These are phyloP conservation scores for Cytospora chrysosperma DNA, from an alignment of 2,329 filamentous ascomycete species.

Conservation along the genomic window DNA sequence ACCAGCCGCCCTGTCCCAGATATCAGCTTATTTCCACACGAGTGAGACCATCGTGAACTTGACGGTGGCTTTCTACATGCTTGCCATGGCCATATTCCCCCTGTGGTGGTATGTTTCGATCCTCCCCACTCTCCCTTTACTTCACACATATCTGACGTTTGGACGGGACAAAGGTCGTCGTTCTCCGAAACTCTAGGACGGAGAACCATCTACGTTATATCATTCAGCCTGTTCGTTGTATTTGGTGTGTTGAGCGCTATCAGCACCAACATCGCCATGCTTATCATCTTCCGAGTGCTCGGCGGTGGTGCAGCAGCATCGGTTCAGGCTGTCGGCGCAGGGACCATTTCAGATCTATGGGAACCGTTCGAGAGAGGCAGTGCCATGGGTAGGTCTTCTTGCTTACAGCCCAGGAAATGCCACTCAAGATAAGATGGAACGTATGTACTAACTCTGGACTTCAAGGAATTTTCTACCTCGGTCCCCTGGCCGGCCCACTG, in stretches of 20 bases:
- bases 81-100: slow-evolving; percentile 79
- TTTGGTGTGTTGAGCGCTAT: slow-evolving; percentile 70
- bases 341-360: slow-evolving; percentile 82
- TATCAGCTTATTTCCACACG: slow-evolving; percentile 61
- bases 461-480: slow-evolving; percentile 66
- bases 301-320: slow-evolving; percentile 75
- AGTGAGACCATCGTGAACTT: slow-evolving; percentile 69
- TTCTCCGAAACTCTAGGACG: slow-evolving; percentile 74
- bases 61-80: slow-evolving; percentile 77
- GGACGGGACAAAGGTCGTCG: slow-evolving; percentile 55
- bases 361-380: slow-evolving; percentile 67
- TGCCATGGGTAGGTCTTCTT: slow-evolving; percentile 63
- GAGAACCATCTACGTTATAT: slow-evolving; percentile 74
- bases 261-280: slow-evolving; percentile 69
- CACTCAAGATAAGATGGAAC: background rate
- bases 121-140: too few species aligned
- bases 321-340: slow-evolving; percentile 79
- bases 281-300: slow-evolving; percentile 73
- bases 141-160: background rate
- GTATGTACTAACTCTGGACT: background rate
- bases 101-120: slow-evolving; percentile 64
- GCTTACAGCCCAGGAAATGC: background rate
- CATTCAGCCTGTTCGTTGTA: slow-evolving; percentile 69
- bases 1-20: slow-evolving; percentile 65
- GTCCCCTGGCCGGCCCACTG: slow-evolving; percentile 72